These are phyloP conservation scores for Stereum hirsutum DNA, from an alignment of 1,284 basidiomycete species.

Conservation along the genomic window DNA sequence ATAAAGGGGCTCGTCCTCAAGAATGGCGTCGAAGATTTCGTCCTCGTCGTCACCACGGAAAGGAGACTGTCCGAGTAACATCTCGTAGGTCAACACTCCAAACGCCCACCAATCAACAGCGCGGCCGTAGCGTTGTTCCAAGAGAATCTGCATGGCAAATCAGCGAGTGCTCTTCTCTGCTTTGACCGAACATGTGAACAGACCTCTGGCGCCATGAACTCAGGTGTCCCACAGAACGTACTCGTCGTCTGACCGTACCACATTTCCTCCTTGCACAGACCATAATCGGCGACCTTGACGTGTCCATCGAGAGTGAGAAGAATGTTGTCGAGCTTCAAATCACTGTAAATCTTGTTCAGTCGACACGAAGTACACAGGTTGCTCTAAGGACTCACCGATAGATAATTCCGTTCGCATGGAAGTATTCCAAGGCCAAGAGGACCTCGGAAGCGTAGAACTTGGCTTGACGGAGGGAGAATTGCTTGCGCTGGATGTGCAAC, in stretches of 20 bases:
- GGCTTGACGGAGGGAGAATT: conserved; percentile 76
- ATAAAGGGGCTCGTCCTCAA: conserved; percentile 97
- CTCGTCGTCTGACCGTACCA: conserved; percentile 95
- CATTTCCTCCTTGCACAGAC: conserved; percentile 99
- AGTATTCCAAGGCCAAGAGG: conserved; percentile 93
- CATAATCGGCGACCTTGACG: conserved; percentile 98
- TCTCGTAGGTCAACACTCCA: conserved; percentile 97
- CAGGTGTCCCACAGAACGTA: conserved; percentile 99
- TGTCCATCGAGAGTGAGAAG: conserved; percentile 95
- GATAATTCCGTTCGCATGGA: conserved; percentile 97
- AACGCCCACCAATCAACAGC: conserved; percentile 99
- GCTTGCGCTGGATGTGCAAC: conserved; percentile 77
- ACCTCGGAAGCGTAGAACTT: conserved; percentile 99
- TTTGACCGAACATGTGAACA: conserved; percentile 11
- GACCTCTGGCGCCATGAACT: conserved; percentile 99
- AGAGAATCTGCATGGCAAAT: conserved; percentile 61
- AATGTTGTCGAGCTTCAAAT: conserved; percentile 98
- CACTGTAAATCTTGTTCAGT: conserved; percentile 41
- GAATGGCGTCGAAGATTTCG: conserved; percentile 98
- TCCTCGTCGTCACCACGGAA: conserved; percentile 99
- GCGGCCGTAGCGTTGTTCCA: conserved; percentile 96
- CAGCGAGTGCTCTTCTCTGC: conserved; percentile 1
- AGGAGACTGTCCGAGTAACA: conserved; percentile 97
- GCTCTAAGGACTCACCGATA: conserved; percentile 48
- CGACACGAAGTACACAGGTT: neutral